Percentiles rank a stretch among this genome's conserved stretches.
phyloP scores from a whole-genome alignment of 176 grass and related monocot genomes.

The Chrysopogon serrulatus region DNA sequence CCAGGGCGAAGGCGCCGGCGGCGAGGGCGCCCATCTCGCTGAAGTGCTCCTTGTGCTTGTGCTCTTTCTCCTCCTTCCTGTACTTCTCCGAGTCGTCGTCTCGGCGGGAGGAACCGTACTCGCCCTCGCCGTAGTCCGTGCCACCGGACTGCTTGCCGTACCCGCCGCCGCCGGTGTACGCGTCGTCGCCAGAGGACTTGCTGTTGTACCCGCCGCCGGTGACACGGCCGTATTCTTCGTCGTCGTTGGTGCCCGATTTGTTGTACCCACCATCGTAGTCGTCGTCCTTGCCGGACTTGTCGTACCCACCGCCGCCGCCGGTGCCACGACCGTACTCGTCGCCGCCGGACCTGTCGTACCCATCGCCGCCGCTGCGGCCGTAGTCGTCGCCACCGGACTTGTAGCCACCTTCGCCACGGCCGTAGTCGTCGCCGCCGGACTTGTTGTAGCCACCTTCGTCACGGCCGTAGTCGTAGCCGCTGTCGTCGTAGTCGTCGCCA shows the following conservation, averaged over 20 bases:
- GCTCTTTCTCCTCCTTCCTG: conserved; percentile 63
- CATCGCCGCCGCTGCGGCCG: background rate
- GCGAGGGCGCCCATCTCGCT: conserved; percentile 63
- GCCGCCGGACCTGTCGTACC: background rate
- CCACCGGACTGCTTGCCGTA: background rate
- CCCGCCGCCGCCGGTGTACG: background rate
- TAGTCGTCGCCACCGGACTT: too few species aligned
- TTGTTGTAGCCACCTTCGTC: background rate
- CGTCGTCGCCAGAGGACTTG: background rate
- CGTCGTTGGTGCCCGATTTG: background rate
- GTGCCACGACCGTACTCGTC: background rate
- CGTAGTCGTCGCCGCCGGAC: background rate
- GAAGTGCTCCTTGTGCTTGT: conserved; percentile 75
- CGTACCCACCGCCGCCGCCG: too few species aligned
- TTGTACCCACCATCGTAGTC: background rate
- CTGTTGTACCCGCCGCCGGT: background rate
- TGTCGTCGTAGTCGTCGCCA: background rate
- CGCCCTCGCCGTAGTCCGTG: background rate
- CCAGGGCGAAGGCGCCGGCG: conserved; percentile 69
- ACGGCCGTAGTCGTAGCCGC: conserved; percentile 18
- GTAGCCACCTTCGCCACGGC: too few species aligned
- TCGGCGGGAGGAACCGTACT: conserved; percentile 10
- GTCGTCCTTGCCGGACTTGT: too few species aligned
- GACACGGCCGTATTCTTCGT: background rate
- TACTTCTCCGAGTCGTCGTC: conserved; percentile 51